Base-by-base conservation (phyloP, 1,284 basidiomycete genomes). In the Ceraceosorus guamensis region DNA sequence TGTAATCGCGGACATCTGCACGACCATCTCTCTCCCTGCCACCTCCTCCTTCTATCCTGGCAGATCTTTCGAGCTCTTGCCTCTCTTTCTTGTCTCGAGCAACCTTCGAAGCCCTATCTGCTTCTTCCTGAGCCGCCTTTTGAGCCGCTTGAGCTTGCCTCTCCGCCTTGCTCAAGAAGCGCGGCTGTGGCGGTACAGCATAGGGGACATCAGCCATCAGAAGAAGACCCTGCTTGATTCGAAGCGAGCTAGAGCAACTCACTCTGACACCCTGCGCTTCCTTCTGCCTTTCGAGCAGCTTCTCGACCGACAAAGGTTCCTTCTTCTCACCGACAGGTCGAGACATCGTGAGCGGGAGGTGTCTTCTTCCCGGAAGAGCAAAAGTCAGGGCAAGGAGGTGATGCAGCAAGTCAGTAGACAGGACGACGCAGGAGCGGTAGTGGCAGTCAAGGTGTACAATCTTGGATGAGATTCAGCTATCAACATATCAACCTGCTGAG, bases 41-140 rank as follows among this genome's bases (percentile, higher is more conserved):
- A 48, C 30, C 24, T 24, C 39, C 13, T 87, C 86, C 8, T 7
- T 45, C 52, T 5, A 54, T 46, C 3, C 57, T 54, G 41, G 62
- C 65, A 45, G 86, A 84, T 14, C 80, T 78, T 75, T 96, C 90
- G 7, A 93, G 79, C 6, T 71, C 75, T 55, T 87, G 84, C 43
- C 88, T 79, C 60, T 87, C 84, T 52, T 77, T 74, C 56, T 79
- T 81, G 1, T 83, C 59, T 4, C 79, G 77, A 47, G 87, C 84
- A 59, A 83, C 83, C 61, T 81, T 84, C 13, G 60, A 56, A 13
- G 52, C 63, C 69, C 48, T 55, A 41, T 59, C 47, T 5, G 52
- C 52, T 32, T 60, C 62, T 32, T 65, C 50, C 24, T 55, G 52
- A 45, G 59, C 52, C 48, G 58, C 48, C 41, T 60, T 57, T 41